Percentiles rank a stretch among this genome's conserved stretches.
Conservation (phyloP, 1,284 basidiomycete genomes). For the Sanguinoderma infundibulare region DNA sequence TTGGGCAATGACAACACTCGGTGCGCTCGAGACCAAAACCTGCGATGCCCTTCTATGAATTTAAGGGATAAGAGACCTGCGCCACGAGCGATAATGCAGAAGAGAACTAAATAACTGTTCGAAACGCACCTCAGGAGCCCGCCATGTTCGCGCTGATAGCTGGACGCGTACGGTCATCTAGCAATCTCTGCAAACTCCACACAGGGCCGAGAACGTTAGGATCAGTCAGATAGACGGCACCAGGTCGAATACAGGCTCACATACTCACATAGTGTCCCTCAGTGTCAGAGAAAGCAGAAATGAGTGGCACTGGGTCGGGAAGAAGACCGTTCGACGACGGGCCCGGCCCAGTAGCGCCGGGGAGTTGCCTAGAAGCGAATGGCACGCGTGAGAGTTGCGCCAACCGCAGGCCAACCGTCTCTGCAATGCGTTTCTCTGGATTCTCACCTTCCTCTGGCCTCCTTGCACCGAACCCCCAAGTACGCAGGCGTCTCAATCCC, state of each 20-base stretch:
- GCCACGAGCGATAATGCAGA: neutral
- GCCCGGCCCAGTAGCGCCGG: too few species aligned
- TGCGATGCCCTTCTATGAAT: constrained; percentile 80
- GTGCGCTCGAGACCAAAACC: constrained; percentile 78
- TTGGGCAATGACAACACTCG: too few species aligned
- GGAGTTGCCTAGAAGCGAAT: too few species aligned
- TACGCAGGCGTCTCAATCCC: too few species aligned
- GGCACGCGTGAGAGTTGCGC: too few species aligned
- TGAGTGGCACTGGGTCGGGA: too few species aligned
- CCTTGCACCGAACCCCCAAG: too few species aligned
- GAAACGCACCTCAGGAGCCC: constrained; percentile 71
- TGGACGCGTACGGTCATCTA: constrained; percentile 41
- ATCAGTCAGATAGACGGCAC: constrained; percentile 25
- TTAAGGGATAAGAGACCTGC: constrained; percentile 87
- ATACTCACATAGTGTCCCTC: constrained; percentile 77
- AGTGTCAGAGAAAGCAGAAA: constrained; percentile 41
- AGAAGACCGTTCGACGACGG: too few species aligned
- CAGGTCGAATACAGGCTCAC: constrained; percentile 44
- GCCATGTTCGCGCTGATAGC: constrained; percentile 83
- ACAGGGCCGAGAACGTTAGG: constrained; percentile 48
- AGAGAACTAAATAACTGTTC: constrained; percentile 7
- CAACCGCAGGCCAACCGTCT: too few species aligned
- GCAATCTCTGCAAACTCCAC: constrained; percentile 78
- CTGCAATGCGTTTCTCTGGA: too few species aligned
- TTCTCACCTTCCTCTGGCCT: too few species aligned